These are phyloP conservation scores for Blumeria graminis DNA, from an alignment of 2,329 filamentous ascomycete species.

Conservation along the genomic window DNA sequence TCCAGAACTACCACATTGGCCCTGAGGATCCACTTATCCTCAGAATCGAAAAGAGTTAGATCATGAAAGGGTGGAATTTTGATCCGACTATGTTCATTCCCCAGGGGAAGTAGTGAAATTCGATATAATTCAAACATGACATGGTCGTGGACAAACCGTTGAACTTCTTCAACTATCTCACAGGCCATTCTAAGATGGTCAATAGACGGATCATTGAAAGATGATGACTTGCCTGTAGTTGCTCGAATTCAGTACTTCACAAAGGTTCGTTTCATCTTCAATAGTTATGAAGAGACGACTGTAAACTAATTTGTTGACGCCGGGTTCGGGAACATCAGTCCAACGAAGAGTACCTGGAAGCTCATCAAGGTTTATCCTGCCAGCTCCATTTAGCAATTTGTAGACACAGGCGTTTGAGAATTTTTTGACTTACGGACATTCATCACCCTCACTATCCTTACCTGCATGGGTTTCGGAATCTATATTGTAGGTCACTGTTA, in stretches of 20 bases:
- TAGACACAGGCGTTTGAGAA: neutral
- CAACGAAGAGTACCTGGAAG: slow-evolving; percentile 27
- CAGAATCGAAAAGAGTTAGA: slow-evolving; percentile 23
- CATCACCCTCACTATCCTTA: neutral
- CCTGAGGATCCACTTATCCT: slow-evolving; percentile 28
- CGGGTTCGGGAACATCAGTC: slow-evolving; percentile 35
- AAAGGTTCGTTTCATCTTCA: slow-evolving; percentile 19
- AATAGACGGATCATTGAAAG: neutral
- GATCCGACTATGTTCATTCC: slow-evolving; percentile 10
- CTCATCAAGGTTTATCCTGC: slow-evolving; percentile 18
- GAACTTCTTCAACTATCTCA: slow-evolving; percentile 10
- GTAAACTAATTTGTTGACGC: slow-evolving; percentile 10
- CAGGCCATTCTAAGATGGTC: slow-evolving; percentile 7
- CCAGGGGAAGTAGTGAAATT: slow-evolving; percentile 8
- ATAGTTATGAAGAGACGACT: slow-evolving; percentile 12
- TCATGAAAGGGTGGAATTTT: slow-evolving; percentile 23
- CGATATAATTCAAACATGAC: slow-evolving; percentile 12
- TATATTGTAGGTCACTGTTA: slow-evolving; percentile 31
- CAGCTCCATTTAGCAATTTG: neutral
- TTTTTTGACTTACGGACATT: slow-evolving; percentile 4
- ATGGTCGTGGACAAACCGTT: slow-evolving; percentile 12
- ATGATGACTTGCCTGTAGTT: slow-evolving; percentile 23
- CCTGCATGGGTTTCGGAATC: slow-evolving; percentile 18
- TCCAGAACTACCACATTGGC: slow-evolving; percentile 29
- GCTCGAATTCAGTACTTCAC: slow-evolving; percentile 26